phyloP scores from a whole-genome alignment of 2,329 filamentous ascomycete genomes.

The Colletotrichum phormii region DNA sequence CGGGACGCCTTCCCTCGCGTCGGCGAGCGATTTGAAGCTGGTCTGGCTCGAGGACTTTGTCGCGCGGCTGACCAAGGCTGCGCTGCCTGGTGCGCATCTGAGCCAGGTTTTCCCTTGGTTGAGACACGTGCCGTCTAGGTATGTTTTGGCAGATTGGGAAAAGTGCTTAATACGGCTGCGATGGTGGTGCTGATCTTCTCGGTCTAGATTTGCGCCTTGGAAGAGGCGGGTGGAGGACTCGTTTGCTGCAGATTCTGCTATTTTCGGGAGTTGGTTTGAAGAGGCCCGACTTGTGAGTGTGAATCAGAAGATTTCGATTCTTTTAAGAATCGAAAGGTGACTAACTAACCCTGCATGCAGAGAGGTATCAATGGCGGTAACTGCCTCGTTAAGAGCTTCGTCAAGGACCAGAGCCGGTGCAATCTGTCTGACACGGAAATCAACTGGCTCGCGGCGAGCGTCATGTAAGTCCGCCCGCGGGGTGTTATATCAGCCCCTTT shows the following conservation, averaged over 20 bases:
- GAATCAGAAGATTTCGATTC: no score
- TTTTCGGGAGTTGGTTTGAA: background rate
- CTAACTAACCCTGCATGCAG: background rate
- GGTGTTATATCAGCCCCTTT: background rate
- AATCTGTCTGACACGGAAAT: background rate
- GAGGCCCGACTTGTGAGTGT: background rate
- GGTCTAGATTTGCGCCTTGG: background rate
- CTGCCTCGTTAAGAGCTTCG: background rate
- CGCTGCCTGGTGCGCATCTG: background rate
- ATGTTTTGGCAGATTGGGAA: background rate
- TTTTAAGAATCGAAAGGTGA: no score
- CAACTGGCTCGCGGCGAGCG: background rate
- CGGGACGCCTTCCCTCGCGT: background rate
- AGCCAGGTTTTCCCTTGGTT: background rate
- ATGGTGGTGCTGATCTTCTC: background rate
- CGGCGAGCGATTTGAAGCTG: background rate
- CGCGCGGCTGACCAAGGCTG: background rate
- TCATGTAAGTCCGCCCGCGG: background rate
- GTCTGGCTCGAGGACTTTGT: background rate
- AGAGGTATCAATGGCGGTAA: background rate
- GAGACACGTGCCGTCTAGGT: background rate
- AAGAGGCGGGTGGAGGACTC: background rate
- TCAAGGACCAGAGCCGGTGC: background rate
- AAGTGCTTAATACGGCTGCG: rapidly evolving
- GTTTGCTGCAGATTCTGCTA: background rate